Evolutionary conservation across 148 eudicot species (phyloP).

Genomic region (Talinum fruticosum): DNA sequence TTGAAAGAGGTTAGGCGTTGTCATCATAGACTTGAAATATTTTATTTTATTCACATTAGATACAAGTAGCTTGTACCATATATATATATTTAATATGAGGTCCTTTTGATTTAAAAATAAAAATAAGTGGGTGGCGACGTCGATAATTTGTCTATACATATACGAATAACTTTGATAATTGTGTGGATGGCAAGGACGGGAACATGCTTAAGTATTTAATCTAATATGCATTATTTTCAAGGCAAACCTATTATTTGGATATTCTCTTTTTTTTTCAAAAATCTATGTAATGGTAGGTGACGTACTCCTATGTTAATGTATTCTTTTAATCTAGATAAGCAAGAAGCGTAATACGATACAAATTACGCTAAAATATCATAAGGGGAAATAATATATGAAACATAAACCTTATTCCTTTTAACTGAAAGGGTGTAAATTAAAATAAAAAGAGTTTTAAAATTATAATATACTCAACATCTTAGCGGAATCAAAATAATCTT

Average conservation of each 20-base stretch:
- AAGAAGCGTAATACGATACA: too few relatives aligned
- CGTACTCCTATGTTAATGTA: background rate
- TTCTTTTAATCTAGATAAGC: too few relatives aligned
- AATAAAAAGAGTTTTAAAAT: too few relatives aligned
- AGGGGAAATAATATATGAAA: too few relatives aligned
- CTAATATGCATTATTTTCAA: background rate
- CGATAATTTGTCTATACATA: background rate
- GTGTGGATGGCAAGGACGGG: slow-evolving; percentile 20
- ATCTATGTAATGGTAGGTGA: background rate
- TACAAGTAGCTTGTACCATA: background rate
- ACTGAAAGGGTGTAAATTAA: too few relatives aligned
- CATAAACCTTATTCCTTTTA: too few relatives aligned
- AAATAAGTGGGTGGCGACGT: background rate
- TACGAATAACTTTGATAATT: slow-evolving; percentile 10
- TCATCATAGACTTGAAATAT: background rate
- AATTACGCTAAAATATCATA: too few relatives aligned
- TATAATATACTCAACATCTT: too few relatives aligned
- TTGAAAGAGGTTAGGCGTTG: background rate
- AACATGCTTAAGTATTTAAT: slow-evolving; percentile 18
- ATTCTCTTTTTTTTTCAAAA: background rate
- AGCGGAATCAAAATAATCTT: too few relatives aligned
- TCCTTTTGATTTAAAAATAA: too few relatives aligned
- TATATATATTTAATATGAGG: too few relatives aligned
- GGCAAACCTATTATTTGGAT: slow-evolving; percentile 15
- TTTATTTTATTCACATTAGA: background rate